These are phyloP conservation scores for Penicillium paradoxum DNA, from an alignment of 495 filamentous ascomycete genomes.

Conservation along the genomic window DNA sequence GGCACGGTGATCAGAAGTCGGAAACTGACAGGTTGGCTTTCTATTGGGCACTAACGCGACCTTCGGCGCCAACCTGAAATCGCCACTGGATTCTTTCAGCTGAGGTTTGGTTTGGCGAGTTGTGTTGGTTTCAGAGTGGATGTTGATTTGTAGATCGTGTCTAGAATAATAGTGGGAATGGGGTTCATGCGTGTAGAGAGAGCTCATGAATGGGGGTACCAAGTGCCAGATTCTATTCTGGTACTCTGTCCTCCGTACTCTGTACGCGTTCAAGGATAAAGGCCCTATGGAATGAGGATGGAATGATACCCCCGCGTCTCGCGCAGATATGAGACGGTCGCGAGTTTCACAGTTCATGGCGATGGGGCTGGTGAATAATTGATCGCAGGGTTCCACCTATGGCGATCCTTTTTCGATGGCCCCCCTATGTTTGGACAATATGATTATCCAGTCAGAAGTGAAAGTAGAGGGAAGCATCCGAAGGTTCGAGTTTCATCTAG, in stretches of 20 bases:
- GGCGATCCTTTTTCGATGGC: not conserved
- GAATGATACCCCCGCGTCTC: conserved; percentile 23
- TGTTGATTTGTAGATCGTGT: not conserved
- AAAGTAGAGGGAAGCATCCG: not conserved
- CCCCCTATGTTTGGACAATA: not conserved
- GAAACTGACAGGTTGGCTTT: conserved; percentile 15
- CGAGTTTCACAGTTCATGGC: conserved; percentile 19
- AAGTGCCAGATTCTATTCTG: too few species aligned
- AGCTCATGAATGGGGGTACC: too few species aligned
- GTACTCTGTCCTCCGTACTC: too few species aligned
- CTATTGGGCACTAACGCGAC: conserved; percentile 8
- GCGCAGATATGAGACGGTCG: conserved; percentile 21
- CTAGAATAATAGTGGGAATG: too few species aligned
- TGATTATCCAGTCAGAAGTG: too few species aligned
- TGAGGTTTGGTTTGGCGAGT: not conserved
- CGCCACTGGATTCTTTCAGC: conserved; percentile 13
- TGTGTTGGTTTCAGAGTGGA: too few species aligned
- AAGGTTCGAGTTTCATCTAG: not conserved
- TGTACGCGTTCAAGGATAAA: not conserved
- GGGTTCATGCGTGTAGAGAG: too few species aligned
- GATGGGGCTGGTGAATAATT: conserved; percentile 13
- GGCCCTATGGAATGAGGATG: conserved; percentile 3
- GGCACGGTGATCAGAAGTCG: conserved; percentile 3
- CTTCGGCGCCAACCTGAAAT: conserved; percentile 23
- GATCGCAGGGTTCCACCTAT: not conserved